These are phyloP conservation scores for Polygonum aviculare DNA, from an alignment of 148 eudicot genomes.

Conservation along the genomic window DNA sequence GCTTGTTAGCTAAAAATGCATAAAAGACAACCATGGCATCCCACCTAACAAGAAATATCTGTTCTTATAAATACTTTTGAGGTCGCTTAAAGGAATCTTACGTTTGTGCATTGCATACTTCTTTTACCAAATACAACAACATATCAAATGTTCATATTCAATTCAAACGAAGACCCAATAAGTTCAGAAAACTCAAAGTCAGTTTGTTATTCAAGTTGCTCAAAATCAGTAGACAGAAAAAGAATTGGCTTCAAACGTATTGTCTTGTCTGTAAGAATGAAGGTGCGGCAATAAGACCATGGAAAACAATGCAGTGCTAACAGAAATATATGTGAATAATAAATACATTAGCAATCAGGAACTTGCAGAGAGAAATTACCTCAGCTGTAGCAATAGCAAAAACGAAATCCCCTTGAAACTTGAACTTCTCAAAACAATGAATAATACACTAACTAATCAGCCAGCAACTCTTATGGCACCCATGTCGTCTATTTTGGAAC, in stretches of 20 bases:
- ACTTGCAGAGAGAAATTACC: background rate
- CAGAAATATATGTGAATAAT: background rate
- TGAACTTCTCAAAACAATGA: slow-evolving; percentile 7
- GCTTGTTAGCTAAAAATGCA: background rate
- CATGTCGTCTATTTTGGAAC: slow-evolving; percentile 80
- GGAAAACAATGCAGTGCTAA: background rate
- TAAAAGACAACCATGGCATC: too few species aligned
- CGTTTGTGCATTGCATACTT: too few species aligned
- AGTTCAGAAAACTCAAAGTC: background rate
- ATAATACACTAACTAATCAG: slow-evolving; percentile 25
- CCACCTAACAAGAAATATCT: too few species aligned
- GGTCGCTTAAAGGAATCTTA: too few species aligned
- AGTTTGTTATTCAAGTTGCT: background rate
- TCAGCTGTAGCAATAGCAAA: background rate
- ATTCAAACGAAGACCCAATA: background rate
- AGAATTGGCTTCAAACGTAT: background rate
- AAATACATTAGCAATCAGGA: background rate
- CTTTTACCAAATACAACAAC: too few species aligned
- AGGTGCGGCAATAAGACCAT: too few species aligned
- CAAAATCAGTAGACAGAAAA: background rate
- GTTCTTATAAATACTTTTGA: too few species aligned
- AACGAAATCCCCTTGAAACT: background rate
- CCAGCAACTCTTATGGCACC: slow-evolving; percentile 83
- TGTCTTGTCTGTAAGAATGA: background rate
- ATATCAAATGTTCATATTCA: too few species aligned